Base-by-base conservation (phyloP, 1,139 yeast genomes). In the Citeromyces hawaiiensis region DNA sequence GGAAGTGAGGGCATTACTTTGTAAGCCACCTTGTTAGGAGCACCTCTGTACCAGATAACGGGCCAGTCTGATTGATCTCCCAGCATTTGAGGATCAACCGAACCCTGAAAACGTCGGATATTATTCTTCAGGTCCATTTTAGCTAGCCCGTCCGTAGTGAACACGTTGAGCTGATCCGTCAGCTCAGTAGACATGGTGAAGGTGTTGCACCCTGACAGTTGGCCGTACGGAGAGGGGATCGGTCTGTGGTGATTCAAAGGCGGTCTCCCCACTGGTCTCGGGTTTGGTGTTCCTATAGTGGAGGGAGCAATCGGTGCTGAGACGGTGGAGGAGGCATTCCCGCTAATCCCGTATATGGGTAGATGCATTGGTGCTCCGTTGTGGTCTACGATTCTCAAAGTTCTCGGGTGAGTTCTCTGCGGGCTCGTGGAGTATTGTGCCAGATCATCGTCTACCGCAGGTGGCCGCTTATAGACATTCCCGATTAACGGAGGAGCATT, bases 401-500 rank as follows among this genome's bases (percentile, higher is more conserved):
- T 34, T 33, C 16, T 27, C 11, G 33, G 30, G n/a, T 31, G 14
- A 7, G 36, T 36, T n/a, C 25, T 30, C 16, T 34, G 19, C 8
- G 36, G 36, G 10, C 36, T 34, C 17, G 36, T 18, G 14, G 77
- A 69, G 54, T 77, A 80, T 55, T 81, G 88, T 41, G 88, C 88
- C 47, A 77, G 64, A 56, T 82, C 93, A 54, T 86, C 96, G 42
- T 77, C 77, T 33, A 76, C 76, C 47, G 78, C 76, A 34, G 78
- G 74, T 1, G 85, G 83, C 43, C 93, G 72, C 45, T 79, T 60
- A 55, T 83, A 91, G 6, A 88, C 96, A 34, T 85, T 93, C 21
- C 99, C 99, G 30, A 83, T 74, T 33, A 86, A 59, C 4, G 99
- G 98, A 10, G 97, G 97, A 0, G 96, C 94, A 52, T 82, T 79